These are phyloP conservation scores for Thoreauomyces humboldtii DNA, from an alignment of 192 early-diverging fungal genomes.

Conservation along the genomic window DNA sequence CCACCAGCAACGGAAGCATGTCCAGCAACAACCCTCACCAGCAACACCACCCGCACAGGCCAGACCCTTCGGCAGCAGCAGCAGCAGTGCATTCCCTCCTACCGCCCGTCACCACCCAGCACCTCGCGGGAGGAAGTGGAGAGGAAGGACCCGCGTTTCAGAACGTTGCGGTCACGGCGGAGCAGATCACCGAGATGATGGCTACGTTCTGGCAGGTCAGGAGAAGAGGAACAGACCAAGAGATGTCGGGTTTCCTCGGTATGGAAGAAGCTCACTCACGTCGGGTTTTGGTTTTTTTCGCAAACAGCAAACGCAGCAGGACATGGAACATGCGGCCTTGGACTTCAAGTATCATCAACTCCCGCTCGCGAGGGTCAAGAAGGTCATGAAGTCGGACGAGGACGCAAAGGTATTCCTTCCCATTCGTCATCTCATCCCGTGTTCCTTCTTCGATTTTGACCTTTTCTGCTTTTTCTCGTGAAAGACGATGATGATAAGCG, in stretches of 20 bases:
- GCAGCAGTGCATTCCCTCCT: no score
- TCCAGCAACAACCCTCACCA: no score
- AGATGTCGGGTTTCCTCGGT: background rate
- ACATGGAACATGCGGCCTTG: slow-evolving; percentile 51
- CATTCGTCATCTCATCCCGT: no score
- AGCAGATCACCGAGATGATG: slow-evolving; percentile 27
- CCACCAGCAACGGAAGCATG: no score
- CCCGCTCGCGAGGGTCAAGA: slow-evolving; percentile 93
- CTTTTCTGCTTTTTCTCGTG: slow-evolving; percentile 26
- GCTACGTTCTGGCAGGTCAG: slow-evolving; percentile 27
- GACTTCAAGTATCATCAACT: slow-evolving; percentile 91
- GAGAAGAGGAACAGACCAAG: background rate
- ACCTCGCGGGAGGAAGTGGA: no score
- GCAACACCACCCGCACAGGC: no score
- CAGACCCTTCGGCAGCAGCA: no score
- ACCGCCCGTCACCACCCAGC: no score
- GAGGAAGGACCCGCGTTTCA: no score
- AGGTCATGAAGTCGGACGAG: slow-evolving; percentile 97
- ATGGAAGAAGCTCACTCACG: background rate
- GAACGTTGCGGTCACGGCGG: background rate
- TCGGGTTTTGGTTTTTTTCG: background rate
- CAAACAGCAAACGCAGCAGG: slow-evolving; percentile 13
- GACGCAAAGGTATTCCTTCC: slow-evolving; percentile 87
- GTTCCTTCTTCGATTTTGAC: background rate
- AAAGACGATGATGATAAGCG: slow-evolving; percentile 73